These are phyloP conservation scores for Ophiognomonia clavigignenti-juglandacearum DNA, from an alignment of 2,329 filamentous ascomycete species.

Conservation along the genomic window DNA sequence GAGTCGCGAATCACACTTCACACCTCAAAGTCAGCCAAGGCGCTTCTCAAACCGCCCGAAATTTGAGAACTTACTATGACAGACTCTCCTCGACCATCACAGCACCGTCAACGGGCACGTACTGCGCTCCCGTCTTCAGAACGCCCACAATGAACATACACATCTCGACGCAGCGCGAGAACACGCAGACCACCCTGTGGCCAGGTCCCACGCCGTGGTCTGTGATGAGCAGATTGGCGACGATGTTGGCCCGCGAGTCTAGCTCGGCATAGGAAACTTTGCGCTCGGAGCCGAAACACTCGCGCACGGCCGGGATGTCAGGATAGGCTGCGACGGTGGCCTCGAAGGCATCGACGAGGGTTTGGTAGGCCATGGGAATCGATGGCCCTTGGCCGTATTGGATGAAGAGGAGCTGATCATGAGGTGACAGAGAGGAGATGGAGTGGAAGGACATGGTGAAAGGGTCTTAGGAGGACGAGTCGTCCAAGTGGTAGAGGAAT, in stretches of 20 bases:
- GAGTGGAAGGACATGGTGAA: slow-evolving; percentile 20
- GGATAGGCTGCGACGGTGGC: slow-evolving; percentile 29
- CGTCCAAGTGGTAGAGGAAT: too few species aligned
- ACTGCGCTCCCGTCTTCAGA: slow-evolving; percentile 53
- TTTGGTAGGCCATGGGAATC: slow-evolving; percentile 26
- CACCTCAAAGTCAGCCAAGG: too few species aligned
- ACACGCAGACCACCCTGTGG: slow-evolving; percentile 4
- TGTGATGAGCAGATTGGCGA: slow-evolving; percentile 33
- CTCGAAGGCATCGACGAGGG: slow-evolving; percentile 27
- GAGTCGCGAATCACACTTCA: slow-evolving; percentile 7
- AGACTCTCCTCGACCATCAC: slow-evolving; percentile 45
- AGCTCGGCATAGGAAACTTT: slow-evolving; percentile 42
- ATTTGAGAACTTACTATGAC: slow-evolving; percentile 45
- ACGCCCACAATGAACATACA: slow-evolving; percentile 52
- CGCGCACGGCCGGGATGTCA: slow-evolving; percentile 32
- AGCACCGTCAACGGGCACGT: slow-evolving; percentile 54
- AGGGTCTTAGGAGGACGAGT: slow-evolving; percentile 10
- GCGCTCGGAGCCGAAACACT: slow-evolving; percentile 22
- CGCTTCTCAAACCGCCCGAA: slow-evolving; percentile 39
- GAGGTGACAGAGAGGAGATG: slow-evolving; percentile 20
- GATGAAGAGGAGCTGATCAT: slow-evolving; percentile 22
- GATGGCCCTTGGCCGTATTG: slow-evolving; percentile 24
- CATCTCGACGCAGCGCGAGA: slow-evolving; percentile 39
- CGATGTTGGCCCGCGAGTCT: slow-evolving; percentile 34
- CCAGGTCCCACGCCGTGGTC: slow-evolving; percentile 2